Evolutionary conservation across 2,329 filamentous ascomycete genomes (phyloP).

Genomic region (Leptographium lundbergii): DNA sequence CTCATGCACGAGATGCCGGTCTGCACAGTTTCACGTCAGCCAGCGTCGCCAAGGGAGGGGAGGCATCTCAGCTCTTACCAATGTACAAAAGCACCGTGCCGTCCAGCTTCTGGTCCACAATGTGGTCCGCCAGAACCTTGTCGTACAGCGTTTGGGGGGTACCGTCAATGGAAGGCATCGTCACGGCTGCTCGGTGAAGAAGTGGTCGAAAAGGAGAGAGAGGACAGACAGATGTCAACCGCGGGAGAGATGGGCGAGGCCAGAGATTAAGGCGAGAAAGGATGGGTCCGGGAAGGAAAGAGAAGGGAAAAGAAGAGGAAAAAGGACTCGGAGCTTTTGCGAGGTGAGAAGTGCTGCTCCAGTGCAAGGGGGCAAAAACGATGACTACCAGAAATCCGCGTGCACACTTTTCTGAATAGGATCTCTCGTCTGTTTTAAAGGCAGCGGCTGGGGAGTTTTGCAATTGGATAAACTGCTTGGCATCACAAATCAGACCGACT

Average conservation of each 20-base stretch:
- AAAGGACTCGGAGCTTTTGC: not conserved
- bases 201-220: not conserved
- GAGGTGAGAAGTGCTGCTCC: not conserved
- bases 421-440: not conserved
- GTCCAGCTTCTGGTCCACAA: conserved; percentile 90
- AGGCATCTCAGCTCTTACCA: conserved; percentile 37
- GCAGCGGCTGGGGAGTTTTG: not conserved
- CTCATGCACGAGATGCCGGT: conserved; percentile 94
- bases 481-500: not conserved
- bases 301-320: not conserved
- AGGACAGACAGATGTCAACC: not conserved
- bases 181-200: not conserved
- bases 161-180: conserved; percentile 62
- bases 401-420: not conserved
- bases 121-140: conserved; percentile 90
- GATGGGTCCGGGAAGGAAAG: not conserved
- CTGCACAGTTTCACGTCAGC: conserved; percentile 27
- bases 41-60: not conserved
- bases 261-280: not conserved
- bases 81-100: conserved; percentile 91
- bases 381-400: not conserved
- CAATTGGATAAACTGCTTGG: not conserved
- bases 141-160: conserved; percentile 83
- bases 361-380: not conserved
- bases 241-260: too few species aligned